Evolutionary conservation across 208 protist species (phyloP).

Genomic region (Trypanosoma conorhini): DNA sequence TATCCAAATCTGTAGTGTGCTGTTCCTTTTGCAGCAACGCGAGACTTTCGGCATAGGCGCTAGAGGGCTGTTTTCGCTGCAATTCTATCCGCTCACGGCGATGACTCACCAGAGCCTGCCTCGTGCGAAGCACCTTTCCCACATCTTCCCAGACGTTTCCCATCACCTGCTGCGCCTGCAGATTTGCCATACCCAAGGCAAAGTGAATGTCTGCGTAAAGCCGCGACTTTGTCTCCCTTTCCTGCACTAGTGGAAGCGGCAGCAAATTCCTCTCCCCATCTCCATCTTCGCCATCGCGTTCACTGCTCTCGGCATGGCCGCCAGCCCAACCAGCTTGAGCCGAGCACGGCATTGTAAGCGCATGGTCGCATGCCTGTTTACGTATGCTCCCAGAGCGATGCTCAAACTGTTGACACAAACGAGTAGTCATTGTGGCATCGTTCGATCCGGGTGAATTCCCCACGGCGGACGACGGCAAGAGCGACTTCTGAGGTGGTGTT

Average conservation of each 20-base stretch:
- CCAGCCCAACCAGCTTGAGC: neutral
- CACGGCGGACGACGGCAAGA: neutral
- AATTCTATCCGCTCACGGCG: constrained; percentile 46
- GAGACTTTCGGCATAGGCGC: constrained; percentile 50
- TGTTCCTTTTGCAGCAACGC: constrained; percentile 51
- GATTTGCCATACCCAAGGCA: constrained; percentile 41
- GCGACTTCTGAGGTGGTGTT: neutral
- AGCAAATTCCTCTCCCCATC: neutral
- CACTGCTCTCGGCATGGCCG: constrained; percentile 1
- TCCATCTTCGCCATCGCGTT: constrained; percentile 8
- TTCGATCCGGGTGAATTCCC: neutral
- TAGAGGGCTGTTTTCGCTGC: constrained; percentile 29
- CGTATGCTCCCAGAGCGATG: constrained; percentile 18
- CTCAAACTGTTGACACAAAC: constrained; percentile 23
- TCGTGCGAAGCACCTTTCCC: constrained; percentile 61
- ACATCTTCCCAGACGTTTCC: constrained; percentile 63
- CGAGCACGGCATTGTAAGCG: neutral
- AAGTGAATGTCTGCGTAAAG: constrained; percentile 58
- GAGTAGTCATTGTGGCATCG: neutral
- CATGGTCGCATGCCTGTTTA: constrained; percentile 6
- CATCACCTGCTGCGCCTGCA: constrained; percentile 43
- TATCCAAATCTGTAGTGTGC: constrained; percentile 34
- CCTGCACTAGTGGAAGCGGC: neutral
- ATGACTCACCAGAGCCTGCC: constrained; percentile 50
- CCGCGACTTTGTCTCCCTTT: constrained; percentile 17